Conservation (phyloP, 1,284 basidiomycete genomes). For the Meripilus lineatus region DNA sequence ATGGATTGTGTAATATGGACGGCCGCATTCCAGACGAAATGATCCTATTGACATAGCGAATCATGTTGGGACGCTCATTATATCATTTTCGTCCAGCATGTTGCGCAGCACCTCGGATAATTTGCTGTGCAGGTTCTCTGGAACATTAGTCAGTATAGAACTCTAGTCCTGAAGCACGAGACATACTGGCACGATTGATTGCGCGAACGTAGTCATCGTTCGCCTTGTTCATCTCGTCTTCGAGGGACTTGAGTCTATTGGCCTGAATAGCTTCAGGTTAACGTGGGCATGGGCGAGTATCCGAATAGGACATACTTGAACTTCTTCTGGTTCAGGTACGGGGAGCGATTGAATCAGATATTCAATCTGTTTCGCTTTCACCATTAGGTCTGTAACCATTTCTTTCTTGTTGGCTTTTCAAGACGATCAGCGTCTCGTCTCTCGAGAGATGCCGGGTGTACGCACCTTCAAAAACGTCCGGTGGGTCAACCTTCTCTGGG, state of each 20-base stretch:
- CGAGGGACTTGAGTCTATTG: conserved; percentile 52
- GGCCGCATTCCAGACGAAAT: too few relatives aligned
- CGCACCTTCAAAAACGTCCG: conserved; percentile 64
- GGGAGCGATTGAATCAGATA: conserved; percentile 75
- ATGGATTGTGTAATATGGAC: too few relatives aligned
- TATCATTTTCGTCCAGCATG: conserved; percentile 46
- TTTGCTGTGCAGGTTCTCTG: conserved; percentile 59
- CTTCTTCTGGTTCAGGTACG: conserved; percentile 66
- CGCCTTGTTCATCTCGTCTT: conserved; percentile 61
- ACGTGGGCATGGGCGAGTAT: background rate
- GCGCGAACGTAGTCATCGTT: conserved; percentile 72
- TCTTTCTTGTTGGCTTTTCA: conserved; percentile 71
- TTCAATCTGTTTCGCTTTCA: conserved; percentile 83
- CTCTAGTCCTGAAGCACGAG: background rate
- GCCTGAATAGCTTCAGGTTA: conserved; percentile 41
- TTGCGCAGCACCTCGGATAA: conserved; percentile 53
- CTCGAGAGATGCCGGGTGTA: conserved; percentile 1
- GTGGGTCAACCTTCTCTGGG: conserved; percentile 62
- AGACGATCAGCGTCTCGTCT: conserved; percentile 9
- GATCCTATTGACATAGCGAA: too few relatives aligned
- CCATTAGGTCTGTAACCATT: conserved; percentile 71
- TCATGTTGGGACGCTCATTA: conserved; percentile 8
- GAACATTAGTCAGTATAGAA: conserved; percentile 2
- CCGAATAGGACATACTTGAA: conserved; percentile 44
- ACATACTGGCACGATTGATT: conserved; percentile 70